Conservation (phyloP, 208 protist species). For the Angomonas ambiguus region DNA sequence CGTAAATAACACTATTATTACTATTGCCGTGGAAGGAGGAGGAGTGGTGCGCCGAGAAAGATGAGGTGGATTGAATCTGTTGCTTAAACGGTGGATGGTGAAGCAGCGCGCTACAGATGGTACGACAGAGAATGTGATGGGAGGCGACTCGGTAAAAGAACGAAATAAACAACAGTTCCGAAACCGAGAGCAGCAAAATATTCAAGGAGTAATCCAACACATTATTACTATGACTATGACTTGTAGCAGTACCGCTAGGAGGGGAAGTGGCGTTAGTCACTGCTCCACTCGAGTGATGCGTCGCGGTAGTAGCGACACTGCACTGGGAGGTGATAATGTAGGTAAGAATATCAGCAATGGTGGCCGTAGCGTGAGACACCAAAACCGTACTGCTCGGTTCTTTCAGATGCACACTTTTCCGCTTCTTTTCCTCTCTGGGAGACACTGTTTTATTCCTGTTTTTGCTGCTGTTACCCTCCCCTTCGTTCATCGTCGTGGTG, state of each 20-base stretch:
- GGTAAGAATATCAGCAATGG: background rate
- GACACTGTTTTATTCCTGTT: background rate
- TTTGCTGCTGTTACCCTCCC: background rate
- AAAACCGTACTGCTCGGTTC: background rate
- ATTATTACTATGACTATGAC: background rate
- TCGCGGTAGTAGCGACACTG: background rate
- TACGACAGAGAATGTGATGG: background rate
- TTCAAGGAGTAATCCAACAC: background rate
- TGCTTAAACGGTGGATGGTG: background rate
- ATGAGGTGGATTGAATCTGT: background rate
- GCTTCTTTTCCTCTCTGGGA: background rate
- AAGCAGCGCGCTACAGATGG: background rate
- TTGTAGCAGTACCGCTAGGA: background rate
- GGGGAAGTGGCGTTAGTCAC: background rate
- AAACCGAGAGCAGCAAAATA: background rate
- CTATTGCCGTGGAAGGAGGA: background rate
- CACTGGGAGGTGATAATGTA: background rate
- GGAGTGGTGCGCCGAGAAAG: background rate
- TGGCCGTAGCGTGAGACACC: background rate
- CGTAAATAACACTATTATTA: conserved; percentile 1
- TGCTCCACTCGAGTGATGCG: too few species aligned
- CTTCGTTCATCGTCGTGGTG: too few species aligned
- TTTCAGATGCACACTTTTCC: background rate
- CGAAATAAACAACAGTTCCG: background rate
- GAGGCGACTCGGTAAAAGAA: background rate